Evolutionary conservation across 106 monocot genomes (phyloP).

Genomic region (Allium cepa): DNA sequence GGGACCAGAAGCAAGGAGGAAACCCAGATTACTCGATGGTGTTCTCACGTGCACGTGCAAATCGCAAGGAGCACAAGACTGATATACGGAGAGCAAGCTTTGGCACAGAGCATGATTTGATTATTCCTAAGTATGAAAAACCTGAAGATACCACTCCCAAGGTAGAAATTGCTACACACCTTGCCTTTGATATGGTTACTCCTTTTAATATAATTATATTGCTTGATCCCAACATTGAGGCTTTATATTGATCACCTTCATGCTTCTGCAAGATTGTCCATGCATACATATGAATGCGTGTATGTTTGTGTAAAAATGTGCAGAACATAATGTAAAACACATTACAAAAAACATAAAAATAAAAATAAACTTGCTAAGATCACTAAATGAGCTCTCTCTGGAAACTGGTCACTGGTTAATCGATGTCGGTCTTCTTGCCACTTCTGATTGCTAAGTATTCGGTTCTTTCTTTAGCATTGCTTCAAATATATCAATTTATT

Average conservation of each 20-base stretch:
- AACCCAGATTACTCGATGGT: constrained; percentile 19
- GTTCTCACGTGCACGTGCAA: constrained; percentile 21
- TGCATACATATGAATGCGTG: too few species aligned
- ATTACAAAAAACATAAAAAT: too few species aligned
- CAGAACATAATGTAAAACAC: too few species aligned
- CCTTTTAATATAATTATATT: not conserved
- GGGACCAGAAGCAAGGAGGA: constrained; percentile 16
- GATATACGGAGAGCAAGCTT: not conserved
- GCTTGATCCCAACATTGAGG: constrained; percentile 3
- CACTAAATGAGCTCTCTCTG: too few species aligned
- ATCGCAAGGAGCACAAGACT: constrained; percentile 23
- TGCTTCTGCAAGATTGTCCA: too few species aligned
- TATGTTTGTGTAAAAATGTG: too few species aligned
- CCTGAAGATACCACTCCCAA: not conserved
- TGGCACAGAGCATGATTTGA: constrained; percentile 13
- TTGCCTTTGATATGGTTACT: not conserved
- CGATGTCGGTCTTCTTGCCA: too few species aligned
- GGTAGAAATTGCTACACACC: not conserved
- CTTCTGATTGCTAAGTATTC: too few species aligned
- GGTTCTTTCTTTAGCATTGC: too few species aligned
- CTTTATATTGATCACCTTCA: not conserved
- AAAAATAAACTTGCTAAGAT: too few species aligned
- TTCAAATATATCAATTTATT: too few species aligned
- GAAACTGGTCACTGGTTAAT: too few species aligned
- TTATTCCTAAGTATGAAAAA: constrained; percentile 1